phyloP scores from a whole-genome alignment of 148 eudicot species.

The Spergularia bocconei region DNA sequence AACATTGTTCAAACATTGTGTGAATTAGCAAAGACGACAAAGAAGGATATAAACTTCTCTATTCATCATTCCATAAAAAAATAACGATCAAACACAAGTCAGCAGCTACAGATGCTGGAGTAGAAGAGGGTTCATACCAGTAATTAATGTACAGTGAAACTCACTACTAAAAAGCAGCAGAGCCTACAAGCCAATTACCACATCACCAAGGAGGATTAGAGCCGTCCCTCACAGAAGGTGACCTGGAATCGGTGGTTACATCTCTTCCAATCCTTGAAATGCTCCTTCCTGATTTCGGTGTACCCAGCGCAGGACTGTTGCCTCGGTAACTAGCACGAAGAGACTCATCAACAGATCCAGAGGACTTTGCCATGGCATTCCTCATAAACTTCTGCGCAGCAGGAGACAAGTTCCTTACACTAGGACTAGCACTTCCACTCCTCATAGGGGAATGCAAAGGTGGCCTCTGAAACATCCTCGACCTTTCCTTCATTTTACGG shows the following conservation, averaged over 20 bases:
- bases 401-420: conserved; percentile 62
- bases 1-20: not conserved
- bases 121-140: conserved; percentile 12
- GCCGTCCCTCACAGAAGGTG: conserved; percentile 79
- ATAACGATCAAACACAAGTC: conserved; percentile 5
- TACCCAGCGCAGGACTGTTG: conserved; percentile 67
- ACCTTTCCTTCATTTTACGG: conserved; percentile 74
- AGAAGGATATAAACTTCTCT: not conserved
- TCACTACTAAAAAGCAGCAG: conserved; percentile 4
- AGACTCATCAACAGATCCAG: conserved; percentile 70
- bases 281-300: conserved; percentile 82
- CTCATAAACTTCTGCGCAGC: conserved; percentile 92
- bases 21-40: not conserved
- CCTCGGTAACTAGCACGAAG: conserved; percentile 94
- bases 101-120: not conserved
- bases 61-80: conserved; percentile 3
- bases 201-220: conserved; percentile 77
- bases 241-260: conserved; percentile 47
- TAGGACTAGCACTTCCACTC: conserved; percentile 90
- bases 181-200: conserved; percentile 3
- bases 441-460: conserved; percentile 79
- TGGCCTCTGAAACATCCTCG: conserved; percentile 73
- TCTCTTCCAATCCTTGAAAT: conserved; percentile 68
- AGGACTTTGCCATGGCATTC: conserved; percentile 82
- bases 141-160: conserved; percentile 19